Conservation (phyloP, 73 alveolate genomes). For the Tetrahymena thermophila region DNA sequence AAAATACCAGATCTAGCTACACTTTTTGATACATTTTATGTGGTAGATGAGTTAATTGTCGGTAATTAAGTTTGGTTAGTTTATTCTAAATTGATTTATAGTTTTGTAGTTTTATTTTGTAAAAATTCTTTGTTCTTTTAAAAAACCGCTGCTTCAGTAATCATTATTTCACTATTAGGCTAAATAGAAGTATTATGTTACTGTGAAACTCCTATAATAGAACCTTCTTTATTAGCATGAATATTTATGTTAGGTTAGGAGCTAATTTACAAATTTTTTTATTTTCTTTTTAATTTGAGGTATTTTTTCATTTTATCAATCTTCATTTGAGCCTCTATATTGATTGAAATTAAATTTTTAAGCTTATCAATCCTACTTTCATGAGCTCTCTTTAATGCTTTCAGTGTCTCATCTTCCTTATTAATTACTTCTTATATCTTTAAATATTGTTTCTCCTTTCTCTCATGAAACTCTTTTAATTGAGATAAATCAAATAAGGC, state of each 20-base stretch:
- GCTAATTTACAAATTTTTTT: not conserved
- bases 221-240: not conserved
- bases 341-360: not conserved
- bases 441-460: not conserved
- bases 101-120: not conserved
- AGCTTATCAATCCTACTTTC: not conserved
- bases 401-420: not conserved
- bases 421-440: not conserved
- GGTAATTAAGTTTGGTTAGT: not conserved
- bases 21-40: not conserved
- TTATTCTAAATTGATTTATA: not conserved
- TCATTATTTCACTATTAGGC: not conserved
- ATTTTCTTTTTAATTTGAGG: not conserved
- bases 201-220: not conserved
- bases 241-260: not conserved
- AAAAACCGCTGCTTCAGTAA: not conserved
- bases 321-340: not conserved
- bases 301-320: not conserved
- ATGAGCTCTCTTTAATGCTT: not conserved
- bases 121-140: not conserved
- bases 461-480: not conserved
- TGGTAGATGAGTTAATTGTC: not conserved
- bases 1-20: not conserved
- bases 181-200: not conserved
- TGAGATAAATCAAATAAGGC: not conserved